Evolutionary conservation across 495 filamentous ascomycete genomes (phyloP), one percentile per base, ranked within the genome.

Genomic region (Aspergillus homomorphus): DNA sequence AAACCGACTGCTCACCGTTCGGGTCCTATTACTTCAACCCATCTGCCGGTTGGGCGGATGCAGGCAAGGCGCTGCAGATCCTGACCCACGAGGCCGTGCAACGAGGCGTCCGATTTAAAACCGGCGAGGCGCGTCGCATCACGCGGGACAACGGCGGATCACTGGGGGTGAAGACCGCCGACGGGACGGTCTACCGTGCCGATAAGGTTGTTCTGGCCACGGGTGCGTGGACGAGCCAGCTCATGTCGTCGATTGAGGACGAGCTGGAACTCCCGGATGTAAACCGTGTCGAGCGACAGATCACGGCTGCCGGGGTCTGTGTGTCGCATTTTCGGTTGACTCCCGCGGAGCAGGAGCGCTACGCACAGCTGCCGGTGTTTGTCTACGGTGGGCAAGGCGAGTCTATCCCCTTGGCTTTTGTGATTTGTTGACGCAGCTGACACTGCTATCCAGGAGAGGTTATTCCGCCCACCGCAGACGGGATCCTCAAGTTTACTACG

Each of bases 201-300:
- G 68, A 77, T 2, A 71, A 76, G 28, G 69, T 80, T 18, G 61
- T 87, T 2, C 65, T 88, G 21, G 78, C 69, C 24, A 87, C 84
- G 0, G 84, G 84, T 0, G 82, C 84, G 9, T 79, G 73, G 66
- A 88, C 84, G 2, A 69, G 67, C 56, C 42, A 63, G 2, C 38
- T 79, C 33, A 67, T 78, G 59, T 54, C 66, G 19, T 53, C 61
- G 0, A 7, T 70, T 3, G 74, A 78, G 52, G 72, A 73, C 41
- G 54, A 63, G 26, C 58, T 76, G 16, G 48, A 58, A 8, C 62
- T 77, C 12, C n/a, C 50, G 4, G 59, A 61, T 7, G 54, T 57
- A 3, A 56, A 68, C 12, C 42, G 71, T 21, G 62, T 77, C 9
- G 71, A 79, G 51, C 62, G 53, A 15, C 77, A 80, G 56, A 59